phyloP scores from a whole-genome alignment of 2,329 filamentous ascomycete species.

The Paraphoma sp. region DNA sequence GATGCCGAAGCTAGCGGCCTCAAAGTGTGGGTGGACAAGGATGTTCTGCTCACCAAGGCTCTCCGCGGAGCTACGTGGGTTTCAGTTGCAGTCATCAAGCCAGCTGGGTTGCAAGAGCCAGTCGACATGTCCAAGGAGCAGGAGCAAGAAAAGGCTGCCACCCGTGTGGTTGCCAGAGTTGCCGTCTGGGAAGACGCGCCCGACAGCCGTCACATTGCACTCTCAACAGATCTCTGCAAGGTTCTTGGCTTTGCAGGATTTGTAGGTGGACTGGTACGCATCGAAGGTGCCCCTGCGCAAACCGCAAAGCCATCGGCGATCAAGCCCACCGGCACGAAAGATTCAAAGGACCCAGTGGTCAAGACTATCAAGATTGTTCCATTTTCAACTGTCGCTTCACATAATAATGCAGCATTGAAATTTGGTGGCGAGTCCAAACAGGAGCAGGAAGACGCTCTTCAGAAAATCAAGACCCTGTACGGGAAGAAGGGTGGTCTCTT shows the following conservation, averaged over 20 bases:
- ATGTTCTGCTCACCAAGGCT: conserved; percentile 73
- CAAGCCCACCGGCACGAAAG: conserved; percentile 41
- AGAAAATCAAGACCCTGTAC: conserved; percentile 76
- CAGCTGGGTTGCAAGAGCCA: conserved; percentile 75
- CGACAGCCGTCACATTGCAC: conserved; percentile 76
- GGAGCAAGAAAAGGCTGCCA: conserved; percentile 63
- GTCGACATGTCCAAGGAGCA: conserved; percentile 74
- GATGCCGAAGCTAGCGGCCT: conserved; percentile 60
- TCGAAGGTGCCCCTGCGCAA: conserved; percentile 80
- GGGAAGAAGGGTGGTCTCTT: conserved; percentile 70
- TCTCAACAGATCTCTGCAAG: conserved; percentile 79
- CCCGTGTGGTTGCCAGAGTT: conserved; percentile 78
- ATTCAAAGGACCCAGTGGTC: conserved; percentile 57
- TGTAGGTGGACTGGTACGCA: conserved; percentile 84
- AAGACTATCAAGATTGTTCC: conserved; percentile 80
- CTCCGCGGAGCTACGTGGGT: conserved; percentile 80
- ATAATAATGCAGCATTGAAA: conserved; percentile 71
- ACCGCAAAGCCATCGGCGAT: conserved; percentile 67
- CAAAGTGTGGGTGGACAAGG: conserved; percentile 84
- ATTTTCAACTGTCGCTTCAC: conserved; percentile 67
- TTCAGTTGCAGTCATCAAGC: conserved; percentile 83
- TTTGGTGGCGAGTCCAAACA: conserved; percentile 89
- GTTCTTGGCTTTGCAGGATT: conserved; percentile 74
- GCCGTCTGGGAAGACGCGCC: conserved; percentile 85
- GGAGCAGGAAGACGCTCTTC: conserved; percentile 78